Evolutionary conservation across 2,329 filamentous ascomycete species (phyloP).

Genomic region (Epichloe uncinata): DNA sequence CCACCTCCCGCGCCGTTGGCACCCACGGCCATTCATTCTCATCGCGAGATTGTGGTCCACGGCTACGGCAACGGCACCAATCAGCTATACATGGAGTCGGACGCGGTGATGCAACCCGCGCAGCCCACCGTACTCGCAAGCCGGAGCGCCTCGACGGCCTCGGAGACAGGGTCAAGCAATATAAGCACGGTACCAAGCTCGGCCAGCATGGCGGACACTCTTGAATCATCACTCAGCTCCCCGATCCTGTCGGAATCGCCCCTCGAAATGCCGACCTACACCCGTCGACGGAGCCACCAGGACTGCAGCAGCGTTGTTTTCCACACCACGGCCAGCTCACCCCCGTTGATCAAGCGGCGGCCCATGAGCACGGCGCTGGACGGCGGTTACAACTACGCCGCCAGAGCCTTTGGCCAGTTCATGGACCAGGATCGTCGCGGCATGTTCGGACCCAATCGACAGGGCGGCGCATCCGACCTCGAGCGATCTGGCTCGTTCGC

Average conservation of each 20-base stretch:
- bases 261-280: slow-evolving; percentile 10
- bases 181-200: slow-evolving; percentile 16
- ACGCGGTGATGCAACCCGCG: slow-evolving; percentile 1
- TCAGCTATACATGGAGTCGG: slow-evolving; percentile 16
- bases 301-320: slow-evolving; percentile 8
- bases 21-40: slow-evolving; percentile 9
- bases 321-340: slow-evolving; percentile 6
- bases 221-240: slow-evolving; percentile 14
- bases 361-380: slow-evolving; percentile 18
- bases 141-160: slow-evolving; percentile 16
- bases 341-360: slow-evolving; percentile 10
- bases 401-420: slow-evolving; percentile 13
- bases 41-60: slow-evolving; percentile 39
- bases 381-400: slow-evolving; percentile 13
- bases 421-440: slow-evolving; percentile 11
- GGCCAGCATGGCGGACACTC: slow-evolving; percentile 13
- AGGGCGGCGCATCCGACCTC: slow-evolving; percentile 12
- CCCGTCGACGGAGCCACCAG: slow-evolving; percentile 16
- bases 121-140: slow-evolving; percentile 9
- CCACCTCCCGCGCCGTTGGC: slow-evolving; percentile 7
- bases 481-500: slow-evolving; percentile 11
- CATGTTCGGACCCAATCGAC: slow-evolving; percentile 10
- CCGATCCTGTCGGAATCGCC: slow-evolving; percentile 11
- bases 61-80: slow-evolving; percentile 43
- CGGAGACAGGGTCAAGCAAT: slow-evolving; percentile 11